phyloP scores from a whole-genome alignment of 495 filamentous ascomycete genomes.

The Penicillium robsamsonii region DNA sequence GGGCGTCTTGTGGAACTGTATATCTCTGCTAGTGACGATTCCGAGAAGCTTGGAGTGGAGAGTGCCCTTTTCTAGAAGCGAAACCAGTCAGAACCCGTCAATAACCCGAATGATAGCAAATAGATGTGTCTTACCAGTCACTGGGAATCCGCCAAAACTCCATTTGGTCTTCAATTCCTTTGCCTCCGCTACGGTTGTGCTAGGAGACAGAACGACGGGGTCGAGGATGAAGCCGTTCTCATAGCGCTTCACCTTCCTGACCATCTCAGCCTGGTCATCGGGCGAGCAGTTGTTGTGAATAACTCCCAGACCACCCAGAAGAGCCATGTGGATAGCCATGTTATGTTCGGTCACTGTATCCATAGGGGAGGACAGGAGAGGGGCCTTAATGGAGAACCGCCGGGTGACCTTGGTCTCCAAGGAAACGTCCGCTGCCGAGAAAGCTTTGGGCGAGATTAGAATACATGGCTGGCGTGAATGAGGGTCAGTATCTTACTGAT shows the following conservation, averaged over 20 bases:
- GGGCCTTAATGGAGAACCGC: constrained; percentile 89
- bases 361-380: constrained; percentile 96
- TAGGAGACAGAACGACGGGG: constrained; percentile 84
- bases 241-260: constrained; percentile 96
- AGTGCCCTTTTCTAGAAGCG: constrained; percentile 87
- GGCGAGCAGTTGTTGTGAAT: constrained; percentile 98
- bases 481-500: constrained; percentile 49
- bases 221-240: constrained; percentile 99
- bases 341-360: constrained; percentile 98
- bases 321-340: constrained; percentile 99
- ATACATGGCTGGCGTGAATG: background rate
- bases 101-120: too few species aligned
- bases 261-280: constrained; percentile 96
- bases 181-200: constrained; percentile 85
- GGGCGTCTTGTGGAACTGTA: constrained; percentile 79
- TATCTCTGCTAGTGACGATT: constrained; percentile 95
- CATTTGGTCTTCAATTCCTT: constrained; percentile 93
- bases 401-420: constrained; percentile 92
- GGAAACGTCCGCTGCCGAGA: constrained; percentile 83
- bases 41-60: constrained; percentile 92
- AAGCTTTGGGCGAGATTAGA: constrained; percentile 48
- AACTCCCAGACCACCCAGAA: constrained; percentile 92
- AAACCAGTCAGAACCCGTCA: too few species aligned
- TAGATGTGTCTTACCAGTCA: too few species aligned
- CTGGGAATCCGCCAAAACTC: constrained; percentile 98